Conservation (phyloP, 768 basidiomycete species). For the Mycena galericulata region DNA sequence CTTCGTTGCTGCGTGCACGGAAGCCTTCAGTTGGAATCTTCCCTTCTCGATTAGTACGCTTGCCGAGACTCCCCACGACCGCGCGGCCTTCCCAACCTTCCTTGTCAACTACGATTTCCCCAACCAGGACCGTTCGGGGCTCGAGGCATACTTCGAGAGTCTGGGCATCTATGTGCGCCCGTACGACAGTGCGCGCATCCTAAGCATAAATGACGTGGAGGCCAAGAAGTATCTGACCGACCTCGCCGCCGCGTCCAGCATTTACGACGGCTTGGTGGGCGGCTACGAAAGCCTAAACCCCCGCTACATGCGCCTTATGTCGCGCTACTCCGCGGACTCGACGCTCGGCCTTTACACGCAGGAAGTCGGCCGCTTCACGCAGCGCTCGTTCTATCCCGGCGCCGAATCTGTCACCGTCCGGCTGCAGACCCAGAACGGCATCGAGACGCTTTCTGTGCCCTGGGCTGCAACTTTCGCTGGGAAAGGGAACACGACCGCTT, state of each 20-base stretch:
- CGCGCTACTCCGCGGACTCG: conserved; percentile 33
- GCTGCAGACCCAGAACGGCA: conserved; percentile 5
- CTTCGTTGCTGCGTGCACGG: conserved; percentile 28
- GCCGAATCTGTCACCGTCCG: conserved; percentile 18
- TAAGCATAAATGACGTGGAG: conserved; percentile 27
- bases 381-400: conserved; percentile 32
- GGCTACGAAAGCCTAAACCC: conserved; percentile 17
- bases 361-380: conserved; percentile 27
- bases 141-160: conserved; percentile 29
- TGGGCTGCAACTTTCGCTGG: conserved; percentile 34
- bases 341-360: conserved; percentile 23
- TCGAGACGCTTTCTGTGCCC: conserved; percentile 20
- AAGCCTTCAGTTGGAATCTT: conserved; percentile 34
- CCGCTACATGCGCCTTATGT: conserved; percentile 29
- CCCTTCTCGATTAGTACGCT: conserved; percentile 35
- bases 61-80: conserved; percentile 25
- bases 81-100: conserved; percentile 23
- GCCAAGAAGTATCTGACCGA: conserved; percentile 18
- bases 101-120: conserved; percentile 33
- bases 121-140: conserved; percentile 25
- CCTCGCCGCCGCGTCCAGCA: conserved; percentile 26
- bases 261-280: conserved; percentile 29
- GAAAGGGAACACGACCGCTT: conserved; percentile 23
- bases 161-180: conserved; percentile 28
- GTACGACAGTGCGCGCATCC: conserved; percentile 23